Base-by-base conservation (phyloP, 352 stramenopile genomes). In the Globisporangium okanoganense region DNA sequence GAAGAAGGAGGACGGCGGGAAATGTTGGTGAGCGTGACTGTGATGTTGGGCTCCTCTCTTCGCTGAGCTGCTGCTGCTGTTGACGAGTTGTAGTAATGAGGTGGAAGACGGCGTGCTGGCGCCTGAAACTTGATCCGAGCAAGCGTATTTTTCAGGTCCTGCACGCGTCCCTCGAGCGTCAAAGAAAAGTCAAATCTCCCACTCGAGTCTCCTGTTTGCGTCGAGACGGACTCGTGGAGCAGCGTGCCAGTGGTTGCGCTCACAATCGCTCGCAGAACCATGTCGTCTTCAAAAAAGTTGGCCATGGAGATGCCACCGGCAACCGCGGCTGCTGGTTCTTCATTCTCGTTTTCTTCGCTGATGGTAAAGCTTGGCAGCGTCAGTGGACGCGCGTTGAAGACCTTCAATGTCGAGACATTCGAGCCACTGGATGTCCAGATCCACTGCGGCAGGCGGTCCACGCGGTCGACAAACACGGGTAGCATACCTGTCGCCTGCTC, bases 401-500 rank as follows among this genome's bases (percentile, higher is more conserved):
- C 33, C 4, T 18, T 35, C 18, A 67, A 33, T 2, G 59, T 55
- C 33, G 53, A 61, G 20, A 50, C 18, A 40, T 69, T 64, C 5
- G 61, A 60, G 12, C 35, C 40, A 40, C 31, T 65, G 3, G 65
- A 27, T 2, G 25, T 38, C 70, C 70, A 73, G 12, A n/a, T n/a
- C 24, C 82, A 38, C 10, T 56, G 50, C 1, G 78, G 69, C 8
- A 62, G 29, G 24, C 74, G 67, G 31, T 75, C 62, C 12, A 71
- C 58, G 7, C 66, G 56, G 16, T 67, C 52, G 9, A 86, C 57
- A n/a, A 75, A 75, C 24, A 88, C 60, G 10, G 41, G 38, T 29
- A 79, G 62, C 7, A 81, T 52, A n/a, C 47, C 66, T 1, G 27
- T 62, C 25, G 44, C 16, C 12, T 70, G 41, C n/a, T 68, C 49